These are phyloP conservation scores for Colletotrichum ledebouriae DNA, from an alignment of 2,329 filamentous ascomycete species.

Conservation along the genomic window DNA sequence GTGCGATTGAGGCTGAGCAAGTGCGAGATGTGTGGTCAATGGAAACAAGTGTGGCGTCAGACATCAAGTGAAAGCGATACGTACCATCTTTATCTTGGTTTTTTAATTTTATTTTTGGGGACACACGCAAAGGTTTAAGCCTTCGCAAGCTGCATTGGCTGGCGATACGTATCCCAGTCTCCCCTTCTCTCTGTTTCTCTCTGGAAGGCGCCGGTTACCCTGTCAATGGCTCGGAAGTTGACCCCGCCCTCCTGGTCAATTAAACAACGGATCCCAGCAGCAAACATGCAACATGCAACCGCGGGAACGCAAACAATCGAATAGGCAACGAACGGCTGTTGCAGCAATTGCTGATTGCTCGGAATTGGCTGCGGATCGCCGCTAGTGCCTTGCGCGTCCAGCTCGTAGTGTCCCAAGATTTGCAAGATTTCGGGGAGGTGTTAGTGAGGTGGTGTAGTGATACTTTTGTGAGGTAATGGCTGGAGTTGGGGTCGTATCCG, in stretches of 20 bases:
- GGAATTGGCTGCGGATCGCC: slow-evolving; percentile 24
- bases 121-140: slow-evolving; percentile 25
- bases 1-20: slow-evolving; percentile 38
- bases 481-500: background rate
- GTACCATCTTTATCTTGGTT: background rate
- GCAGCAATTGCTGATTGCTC: slow-evolving; percentile 39
- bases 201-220: slow-evolving; percentile 36
- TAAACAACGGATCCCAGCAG: slow-evolving; percentile 37
- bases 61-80: background rate
- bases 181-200: background rate
- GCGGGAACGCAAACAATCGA: slow-evolving; percentile 37
- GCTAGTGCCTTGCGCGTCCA: slow-evolving; percentile 28
- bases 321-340: slow-evolving; percentile 38
- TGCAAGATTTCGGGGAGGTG: background rate
- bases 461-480: too few relatives aligned
- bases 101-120: slow-evolving; percentile 34
- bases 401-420: slow-evolving; percentile 7
- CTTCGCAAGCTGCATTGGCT: slow-evolving; percentile 19
- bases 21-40: slow-evolving; percentile 32
- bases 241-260: slow-evolving; percentile 12
- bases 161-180: background rate
- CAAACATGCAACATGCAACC: slow-evolving; percentile 28
- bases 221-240: slow-evolving; percentile 36
- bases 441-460: background rate
- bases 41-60: slow-evolving; percentile 35